Evolutionary conservation across 768 basidiomycete genomes (phyloP).

Genomic region (Boletus rufocinnamomeus): DNA sequence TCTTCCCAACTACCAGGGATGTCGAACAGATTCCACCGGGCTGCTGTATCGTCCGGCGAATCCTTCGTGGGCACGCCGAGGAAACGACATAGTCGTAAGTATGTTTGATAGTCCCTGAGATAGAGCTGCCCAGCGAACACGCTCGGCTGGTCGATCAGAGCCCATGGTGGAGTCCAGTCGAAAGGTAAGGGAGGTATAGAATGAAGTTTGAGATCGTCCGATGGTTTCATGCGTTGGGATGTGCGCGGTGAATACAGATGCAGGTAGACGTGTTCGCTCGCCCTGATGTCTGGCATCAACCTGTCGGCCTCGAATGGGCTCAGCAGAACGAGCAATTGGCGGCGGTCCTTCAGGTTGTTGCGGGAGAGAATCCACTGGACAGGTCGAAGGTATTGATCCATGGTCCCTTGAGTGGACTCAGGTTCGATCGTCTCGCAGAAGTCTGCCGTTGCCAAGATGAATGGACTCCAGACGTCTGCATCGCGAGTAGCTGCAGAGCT

Average conservation of each 20-base stretch:
- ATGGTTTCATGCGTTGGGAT: slow-evolving; percentile 34
- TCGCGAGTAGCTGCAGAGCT: not conserved
- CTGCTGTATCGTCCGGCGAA: not conserved
- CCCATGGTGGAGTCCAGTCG: slow-evolving; percentile 2
- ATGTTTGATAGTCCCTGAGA: too few species aligned
- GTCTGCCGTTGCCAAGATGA: too few species aligned
- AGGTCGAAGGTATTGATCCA: too few species aligned
- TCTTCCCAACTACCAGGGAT: not conserved
- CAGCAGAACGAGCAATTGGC: too few species aligned
- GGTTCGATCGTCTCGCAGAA: too few species aligned
- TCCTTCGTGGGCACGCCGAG: slow-evolving; percentile 12
- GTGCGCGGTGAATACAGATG: slow-evolving; percentile 44
- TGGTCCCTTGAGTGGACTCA: too few species aligned
- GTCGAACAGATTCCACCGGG: not conserved
- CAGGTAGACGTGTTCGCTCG: slow-evolving; percentile 35
- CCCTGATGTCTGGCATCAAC: slow-evolving; percentile 26
- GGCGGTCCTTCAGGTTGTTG: too few species aligned
- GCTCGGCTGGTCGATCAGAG: slow-evolving; percentile 10
- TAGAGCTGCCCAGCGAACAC: slow-evolving; percentile 4
- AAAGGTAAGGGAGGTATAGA: slow-evolving; percentile 5
- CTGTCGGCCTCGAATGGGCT: too few species aligned
- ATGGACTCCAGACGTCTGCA: too few species aligned
- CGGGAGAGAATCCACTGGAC: too few species aligned
- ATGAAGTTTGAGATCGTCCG: slow-evolving; percentile 33
- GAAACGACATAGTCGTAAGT: slow-evolving; percentile 16